Percentiles rank a stretch among this genome's conserved stretches.
Evolutionary conservation across 129 eudicot species (phyloP).

Genomic region (Artemisia tridentata): DNA sequence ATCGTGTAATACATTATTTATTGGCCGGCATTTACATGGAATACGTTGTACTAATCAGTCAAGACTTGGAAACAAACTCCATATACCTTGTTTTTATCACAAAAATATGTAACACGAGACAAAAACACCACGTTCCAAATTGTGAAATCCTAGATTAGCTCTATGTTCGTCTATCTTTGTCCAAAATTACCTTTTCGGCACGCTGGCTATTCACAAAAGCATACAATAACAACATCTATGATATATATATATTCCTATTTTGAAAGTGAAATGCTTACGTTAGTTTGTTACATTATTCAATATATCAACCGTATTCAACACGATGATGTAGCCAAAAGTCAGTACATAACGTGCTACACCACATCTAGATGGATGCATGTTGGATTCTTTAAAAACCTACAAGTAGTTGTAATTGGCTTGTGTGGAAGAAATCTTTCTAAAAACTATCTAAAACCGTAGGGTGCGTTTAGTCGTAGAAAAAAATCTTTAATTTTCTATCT

Average conservation of each 20-base stretch:
- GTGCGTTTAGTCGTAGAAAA: no score
- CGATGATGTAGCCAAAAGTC: not conserved
- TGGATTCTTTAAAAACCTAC: not conserved
- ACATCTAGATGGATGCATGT: not conserved
- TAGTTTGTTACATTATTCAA: not conserved
- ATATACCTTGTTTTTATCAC: slow-evolving; percentile 11
- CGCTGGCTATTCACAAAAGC: not conserved
- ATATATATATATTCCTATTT: not conserved
- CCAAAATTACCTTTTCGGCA: no score
- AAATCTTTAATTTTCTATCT: no score
- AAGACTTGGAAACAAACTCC: slow-evolving; percentile 10
- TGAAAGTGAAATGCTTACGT: not conserved
- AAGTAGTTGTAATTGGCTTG: no score
- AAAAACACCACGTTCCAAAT: slow-evolving; percentile 3
- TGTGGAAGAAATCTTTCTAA: no score
- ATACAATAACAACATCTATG: not conserved
- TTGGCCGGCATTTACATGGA: not conserved
- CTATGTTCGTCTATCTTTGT: slow-evolving; percentile 14
- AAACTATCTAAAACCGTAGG: no score
- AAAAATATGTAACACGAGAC: not conserved
- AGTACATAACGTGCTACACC: not conserved
- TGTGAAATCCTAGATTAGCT: slow-evolving; percentile 20
- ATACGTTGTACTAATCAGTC: slow-evolving; percentile 13
- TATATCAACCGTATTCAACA: not conserved
- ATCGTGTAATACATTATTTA: not conserved